Percentiles rank a stretch among this genome's conserved stretches.
These are phyloP conservation scores for Crassisporium funariophilum DNA, from an alignment of 768 basidiomycete genomes.

Conservation along the genomic window DNA sequence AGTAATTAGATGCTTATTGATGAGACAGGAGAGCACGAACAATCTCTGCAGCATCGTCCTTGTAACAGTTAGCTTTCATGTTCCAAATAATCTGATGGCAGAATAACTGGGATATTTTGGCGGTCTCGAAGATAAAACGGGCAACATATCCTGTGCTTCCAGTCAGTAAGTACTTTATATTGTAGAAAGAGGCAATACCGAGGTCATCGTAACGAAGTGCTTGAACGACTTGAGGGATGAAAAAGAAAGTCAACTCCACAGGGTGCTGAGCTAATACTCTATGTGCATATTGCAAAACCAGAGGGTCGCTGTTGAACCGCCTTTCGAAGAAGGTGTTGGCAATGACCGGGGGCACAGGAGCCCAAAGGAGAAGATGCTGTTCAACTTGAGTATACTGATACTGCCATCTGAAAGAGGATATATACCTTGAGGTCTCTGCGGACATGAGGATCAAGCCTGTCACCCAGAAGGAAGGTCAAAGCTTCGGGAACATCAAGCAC, in stretches of 20 bases:
- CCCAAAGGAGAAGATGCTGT: conserved; percentile 88
- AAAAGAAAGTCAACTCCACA: conserved; percentile 95
- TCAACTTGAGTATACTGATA: background rate
- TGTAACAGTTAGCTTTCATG: conserved; percentile 98
- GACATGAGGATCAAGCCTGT: conserved; percentile 56
- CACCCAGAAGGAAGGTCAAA: conserved; percentile 76
- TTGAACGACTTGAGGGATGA: conserved; percentile 98
- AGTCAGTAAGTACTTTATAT: background rate
- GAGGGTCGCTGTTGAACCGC: conserved; percentile 79
- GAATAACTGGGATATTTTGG: conserved; percentile 95
- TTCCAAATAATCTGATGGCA: conserved; percentile 99
- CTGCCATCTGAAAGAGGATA: background rate
- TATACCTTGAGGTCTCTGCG: conserved; percentile 77
- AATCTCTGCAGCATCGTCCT: conserved; percentile 85
- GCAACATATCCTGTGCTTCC: conserved; percentile 77
- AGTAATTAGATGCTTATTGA: background rate
- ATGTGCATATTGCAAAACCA: conserved; percentile 94
- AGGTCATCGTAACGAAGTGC: conserved; percentile 88
- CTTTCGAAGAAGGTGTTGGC: conserved; percentile 86
- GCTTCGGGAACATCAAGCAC: conserved; percentile 83
- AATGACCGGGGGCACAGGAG: conserved; percentile 80
- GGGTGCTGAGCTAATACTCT: conserved; percentile 94
- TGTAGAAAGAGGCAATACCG: conserved; percentile 47
- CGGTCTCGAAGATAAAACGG: conserved; percentile 94
- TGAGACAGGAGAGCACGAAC: conserved; percentile 41